phyloP scores from a whole-genome alignment of 2,329 filamentous ascomycete genomes.

The Amauroascus verrucosus region DNA sequence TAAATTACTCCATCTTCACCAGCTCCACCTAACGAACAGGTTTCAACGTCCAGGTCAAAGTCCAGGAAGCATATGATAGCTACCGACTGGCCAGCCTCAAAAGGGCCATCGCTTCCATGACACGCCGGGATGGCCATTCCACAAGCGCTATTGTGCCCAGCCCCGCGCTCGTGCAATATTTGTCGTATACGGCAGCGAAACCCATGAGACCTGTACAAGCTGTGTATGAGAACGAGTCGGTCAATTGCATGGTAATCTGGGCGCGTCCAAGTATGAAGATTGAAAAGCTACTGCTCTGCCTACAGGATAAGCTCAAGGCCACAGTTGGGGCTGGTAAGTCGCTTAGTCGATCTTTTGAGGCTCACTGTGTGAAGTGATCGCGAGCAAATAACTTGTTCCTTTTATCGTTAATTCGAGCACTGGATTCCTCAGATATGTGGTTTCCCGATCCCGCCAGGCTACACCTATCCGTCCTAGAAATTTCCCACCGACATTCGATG shows the following conservation, averaged over 20 bases:
- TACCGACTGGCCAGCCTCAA: slow-evolving; percentile 7
- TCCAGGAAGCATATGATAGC: slow-evolving; percentile 11
- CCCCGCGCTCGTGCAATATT: slow-evolving; percentile 7
- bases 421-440: slow-evolving; percentile 9
- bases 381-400: background rate
- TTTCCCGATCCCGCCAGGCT: slow-evolving; percentile 10
- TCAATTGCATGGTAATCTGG: slow-evolving; percentile 13
- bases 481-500: slow-evolving; percentile 13
- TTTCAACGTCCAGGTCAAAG: background rate
- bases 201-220: background rate
- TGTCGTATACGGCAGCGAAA: background rate
- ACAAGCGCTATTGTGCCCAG: slow-evolving; percentile 8
- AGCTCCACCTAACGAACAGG: background rate
- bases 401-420: background rate
- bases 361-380: too few relatives aligned
- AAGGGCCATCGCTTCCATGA: slow-evolving; percentile 4
- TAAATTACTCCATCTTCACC: background rate
- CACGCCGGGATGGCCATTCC: background rate
- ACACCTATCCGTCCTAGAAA: slow-evolving; percentile 11
- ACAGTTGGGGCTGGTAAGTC: slow-evolving; percentile 8
- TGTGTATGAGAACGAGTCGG: slow-evolving; percentile 2
- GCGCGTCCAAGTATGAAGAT: slow-evolving; percentile 10
- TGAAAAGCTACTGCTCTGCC: background rate
- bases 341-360: too few relatives aligned
- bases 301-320: slow-evolving; percentile 7